phyloP scores from a whole-genome alignment of 208 protist species.

The Acanthamoeba lenticulata region DNA sequence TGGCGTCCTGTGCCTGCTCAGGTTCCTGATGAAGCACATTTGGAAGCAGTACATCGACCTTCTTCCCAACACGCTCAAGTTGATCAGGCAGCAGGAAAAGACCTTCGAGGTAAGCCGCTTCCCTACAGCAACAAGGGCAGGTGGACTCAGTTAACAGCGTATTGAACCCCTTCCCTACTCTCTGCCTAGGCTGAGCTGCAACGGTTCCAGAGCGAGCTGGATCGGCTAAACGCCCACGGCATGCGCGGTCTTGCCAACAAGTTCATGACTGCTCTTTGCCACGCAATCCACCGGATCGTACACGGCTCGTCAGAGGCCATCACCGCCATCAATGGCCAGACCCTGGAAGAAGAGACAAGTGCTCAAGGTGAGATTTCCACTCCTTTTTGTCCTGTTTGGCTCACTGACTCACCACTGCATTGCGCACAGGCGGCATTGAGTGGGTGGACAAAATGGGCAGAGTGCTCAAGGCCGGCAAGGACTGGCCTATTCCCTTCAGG shows the following conservation, averaged over 20 bases:
- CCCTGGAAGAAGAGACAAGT: background rate
- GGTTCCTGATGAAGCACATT: constrained; percentile 25
- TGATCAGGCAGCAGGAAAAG: background rate
- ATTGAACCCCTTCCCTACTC: background rate
- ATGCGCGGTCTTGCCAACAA: constrained; percentile 15
- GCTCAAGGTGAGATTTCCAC: background rate
- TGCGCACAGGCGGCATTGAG: background rate
- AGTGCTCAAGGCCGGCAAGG: background rate
- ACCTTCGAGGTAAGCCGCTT: background rate
- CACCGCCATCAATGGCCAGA: background rate
- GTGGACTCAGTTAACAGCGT: background rate
- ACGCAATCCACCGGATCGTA: background rate
- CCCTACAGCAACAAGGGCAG: background rate
- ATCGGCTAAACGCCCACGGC: constrained; percentile 1
- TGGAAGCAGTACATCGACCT: constrained; percentile 60
- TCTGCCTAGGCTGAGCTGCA: background rate
- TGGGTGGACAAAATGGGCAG: constrained; percentile 9
- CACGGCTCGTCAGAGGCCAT: constrained; percentile 23
- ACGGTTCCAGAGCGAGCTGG: constrained; percentile 4
- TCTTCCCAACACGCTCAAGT: background rate
- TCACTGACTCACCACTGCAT: background rate
- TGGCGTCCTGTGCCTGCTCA: constrained; percentile 17
- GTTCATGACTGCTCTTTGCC: background rate
- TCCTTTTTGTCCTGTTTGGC: background rate
- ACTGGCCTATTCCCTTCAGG: constrained; percentile 28